Conservation (phyloP, 768 basidiomycete species). For the Coprinellus micaceus region DNA sequence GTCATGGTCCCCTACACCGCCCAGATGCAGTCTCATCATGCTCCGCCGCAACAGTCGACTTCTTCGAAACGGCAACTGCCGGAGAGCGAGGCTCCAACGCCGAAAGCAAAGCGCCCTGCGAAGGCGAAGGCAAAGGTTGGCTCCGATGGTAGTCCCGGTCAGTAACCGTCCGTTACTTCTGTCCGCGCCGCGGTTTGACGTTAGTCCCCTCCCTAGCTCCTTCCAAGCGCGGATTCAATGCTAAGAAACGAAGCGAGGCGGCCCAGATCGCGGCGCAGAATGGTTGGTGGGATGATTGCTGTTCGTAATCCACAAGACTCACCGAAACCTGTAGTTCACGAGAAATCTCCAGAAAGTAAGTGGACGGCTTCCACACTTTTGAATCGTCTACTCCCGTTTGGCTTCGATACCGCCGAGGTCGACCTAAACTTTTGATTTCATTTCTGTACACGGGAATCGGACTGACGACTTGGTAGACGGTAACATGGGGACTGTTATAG, state of each 20-base stretch:
- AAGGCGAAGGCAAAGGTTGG: constrained; percentile 46
- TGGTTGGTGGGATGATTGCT: constrained; percentile 38
- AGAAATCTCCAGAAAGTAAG: constrained; percentile 39
- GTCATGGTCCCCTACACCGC: not conserved
- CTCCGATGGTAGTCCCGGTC: constrained; percentile 21
- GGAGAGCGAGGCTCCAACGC: constrained; percentile 35
- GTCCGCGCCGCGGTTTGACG: constrained; percentile 1
- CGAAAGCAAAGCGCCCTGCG: constrained; percentile 27
- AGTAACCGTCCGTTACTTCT: constrained; percentile 10
- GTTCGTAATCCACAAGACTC: too few species aligned
- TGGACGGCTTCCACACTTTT: constrained; percentile 1
- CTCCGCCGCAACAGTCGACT: not conserved
- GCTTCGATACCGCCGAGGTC: not conserved
- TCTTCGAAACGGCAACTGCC: constrained; percentile 31
- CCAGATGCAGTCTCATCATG: not conserved
- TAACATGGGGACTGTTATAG: not conserved
- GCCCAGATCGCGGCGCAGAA: constrained; percentile 63
- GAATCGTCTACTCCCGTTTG: not conserved
- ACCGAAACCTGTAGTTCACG: constrained; percentile 43
- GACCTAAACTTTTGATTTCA: constrained; percentile 7
- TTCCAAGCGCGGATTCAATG: constrained; percentile 64
- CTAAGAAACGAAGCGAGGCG: constrained; percentile 71
- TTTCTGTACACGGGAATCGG: constrained; percentile 8
- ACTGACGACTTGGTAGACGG: not conserved
- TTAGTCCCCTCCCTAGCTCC: constrained; percentile 24